Evolutionary conservation across 225 moss, liverwort and hornwort genomes (phyloP), one percentile per base, ranked within the genome.

Genomic region (Thuidium tamariscinum): DNA sequence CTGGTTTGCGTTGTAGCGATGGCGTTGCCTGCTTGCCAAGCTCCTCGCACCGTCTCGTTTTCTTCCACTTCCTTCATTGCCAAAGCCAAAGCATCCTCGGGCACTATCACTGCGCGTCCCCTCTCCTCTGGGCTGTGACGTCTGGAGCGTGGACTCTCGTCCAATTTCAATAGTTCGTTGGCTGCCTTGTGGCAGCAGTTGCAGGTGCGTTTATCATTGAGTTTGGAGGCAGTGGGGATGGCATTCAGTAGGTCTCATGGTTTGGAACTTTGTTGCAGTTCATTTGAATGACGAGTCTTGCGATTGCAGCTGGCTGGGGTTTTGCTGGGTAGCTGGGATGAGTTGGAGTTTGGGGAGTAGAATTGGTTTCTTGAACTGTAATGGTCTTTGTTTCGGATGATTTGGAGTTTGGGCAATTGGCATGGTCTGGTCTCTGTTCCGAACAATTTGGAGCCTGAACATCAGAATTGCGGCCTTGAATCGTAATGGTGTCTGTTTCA

Each of bases 71-170:
- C 52, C 56, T 81, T 82, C 54, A 39, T 60, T 22, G 48, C 44
- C 44, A 44, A 44, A 54, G 30, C 76, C 42, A 68, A 48, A 54
- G 30, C 84, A 21, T 77, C 64, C 23, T 72, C 74, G 23, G 23
- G n/a, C 12, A 25, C 57, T 17, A 48, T 49, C 19, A 36, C 79
- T 44, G 83, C 83, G 34, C 74, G 79, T 75, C 88, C 89, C 18
- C 74, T 62, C 7, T 89, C 90, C 83, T 59, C 83, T 18, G 89
- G 89, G 21, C 63, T 91, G 61, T 85, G 88, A 65, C 87, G 89
- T 39, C 30, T 87, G 39, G 83, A 91, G 22, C 55, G 74, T 37
- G 88, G 60, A 15, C 21, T 4, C 74, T n/a, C 60, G 36, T 36
- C 74, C 25, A 32, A 46, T 10, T 71, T 61, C 3, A 56, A 59